Evolutionary conservation across 1,284 basidiomycete genomes (phyloP), one percentile per base, ranked within the genome.

Genomic region (Cryptococcus amylolentus): DNA sequence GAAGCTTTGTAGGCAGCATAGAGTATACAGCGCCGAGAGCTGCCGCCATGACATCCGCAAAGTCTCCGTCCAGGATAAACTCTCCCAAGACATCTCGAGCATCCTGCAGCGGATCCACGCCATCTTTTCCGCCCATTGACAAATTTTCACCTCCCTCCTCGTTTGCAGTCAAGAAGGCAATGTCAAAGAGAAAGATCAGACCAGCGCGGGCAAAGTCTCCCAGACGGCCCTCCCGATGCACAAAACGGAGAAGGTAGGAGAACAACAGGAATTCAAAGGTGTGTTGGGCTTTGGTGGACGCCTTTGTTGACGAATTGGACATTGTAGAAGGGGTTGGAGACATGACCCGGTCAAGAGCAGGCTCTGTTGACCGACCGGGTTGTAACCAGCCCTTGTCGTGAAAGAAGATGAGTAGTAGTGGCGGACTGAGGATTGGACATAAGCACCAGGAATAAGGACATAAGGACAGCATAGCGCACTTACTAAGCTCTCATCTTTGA

Each of bases 121-220:
- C 72, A 13, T 64, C 62, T 6, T 57, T 51, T 4, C 54, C 60
- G 2, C 72, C 61, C 4, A 70, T 49, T 2, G 55, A 27, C 3
- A 72, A 55, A 31, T 64, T 67, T 18, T 68, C 68, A 1, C 64
- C 67, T 7, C 62, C 68, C 42, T 70, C 69, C n/a, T 68, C 70
- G 0, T 53, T 52, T 70, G 78, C 57, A 78, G 81, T 35, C 72
- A 74, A 10, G 85, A 94, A 92, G 3, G 91, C 91, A 40, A 97
- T 88, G 68, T 96, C 92, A 84, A 98, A 88, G 45, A 98, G 82
- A 75, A 95, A 92, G 14, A 95, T 79, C 37, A 98, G 78, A 8
- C 94, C 95, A 4, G 91, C 91, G 10, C 95, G 85, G 4, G 95
- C 92, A 69, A 91, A 90, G 72, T 97, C 93, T 14, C 95, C 95